Base-by-base conservation (phyloP, 108 stramenopile species). In the Phaeodactylum tricornutum region DNA sequence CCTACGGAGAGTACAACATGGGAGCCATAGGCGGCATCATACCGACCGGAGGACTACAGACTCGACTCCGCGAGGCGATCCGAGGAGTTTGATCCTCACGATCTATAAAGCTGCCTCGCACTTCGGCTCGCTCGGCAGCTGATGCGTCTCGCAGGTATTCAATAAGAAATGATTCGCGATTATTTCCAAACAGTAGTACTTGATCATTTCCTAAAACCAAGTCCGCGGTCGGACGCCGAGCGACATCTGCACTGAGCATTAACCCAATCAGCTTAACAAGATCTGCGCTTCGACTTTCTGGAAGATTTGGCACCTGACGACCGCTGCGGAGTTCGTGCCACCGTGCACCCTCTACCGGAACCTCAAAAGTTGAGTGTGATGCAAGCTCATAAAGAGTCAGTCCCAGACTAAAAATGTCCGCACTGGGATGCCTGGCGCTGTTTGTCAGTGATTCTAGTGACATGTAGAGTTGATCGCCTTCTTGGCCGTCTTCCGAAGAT, bases 381-480 rank as follows among this genome's bases (percentile, higher is more conserved):
- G 87, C 71, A 39, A 84, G 55, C 53, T 89, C 87, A 44, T 79
- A 81, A 29, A 89, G 42, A 3, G 83, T 82, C 43, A 89, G 43
- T 16, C 87, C 87, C 31, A 89, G 69, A 56, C 81, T 83, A 51
- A 89, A 89, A 43, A 89, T 75, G 41, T 89, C 87, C 23, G 75
- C 69, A 25, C 75, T 68, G 14, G 82, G 72, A 44, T 83, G 72
- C 43, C 77, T 77, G 1, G 32, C 48, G 39, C 55, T 64, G 0
- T 64, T 74, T 4, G 71, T 48, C 1, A 78, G 47, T 0, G 82
- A 61, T 47, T 89, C 87, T 22, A 50, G 67, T 4, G 87, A 64
- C 78, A 89, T 81, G 57, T 84, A 89, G 6, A 57, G 44, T 14
- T 80, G 72, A 48, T 89, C 87, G 41, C 87, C 87, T 57, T 89